Conservation (phyloP, 2,329 filamentous ascomycete genomes). For the Alternaria panax region DNA sequence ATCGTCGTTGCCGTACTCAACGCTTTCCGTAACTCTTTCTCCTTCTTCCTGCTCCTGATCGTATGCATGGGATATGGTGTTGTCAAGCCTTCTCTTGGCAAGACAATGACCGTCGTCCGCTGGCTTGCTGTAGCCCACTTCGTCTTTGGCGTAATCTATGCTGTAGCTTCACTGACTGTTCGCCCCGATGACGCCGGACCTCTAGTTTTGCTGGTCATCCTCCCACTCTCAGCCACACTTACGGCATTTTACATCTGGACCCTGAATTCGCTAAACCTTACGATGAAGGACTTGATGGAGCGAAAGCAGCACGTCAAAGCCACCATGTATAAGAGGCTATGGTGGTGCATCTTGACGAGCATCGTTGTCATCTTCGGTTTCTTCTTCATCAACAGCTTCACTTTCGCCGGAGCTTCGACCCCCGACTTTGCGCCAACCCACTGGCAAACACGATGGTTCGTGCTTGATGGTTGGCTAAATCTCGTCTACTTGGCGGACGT, state of each 20-base stretch:
- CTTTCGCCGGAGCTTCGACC: slow-evolving; percentile 83
- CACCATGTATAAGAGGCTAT: slow-evolving; percentile 95
- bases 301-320: slow-evolving; percentile 94
- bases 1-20: slow-evolving; percentile 92
- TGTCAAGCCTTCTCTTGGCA: slow-evolving; percentile 89
- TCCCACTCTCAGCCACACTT: slow-evolving; percentile 88
- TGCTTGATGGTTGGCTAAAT: slow-evolving; percentile 97
- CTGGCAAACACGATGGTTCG: slow-evolving; percentile 97
- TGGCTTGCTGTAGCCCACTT: slow-evolving; percentile 93
- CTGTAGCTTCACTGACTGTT: slow-evolving; percentile 85
- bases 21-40: slow-evolving; percentile 94
- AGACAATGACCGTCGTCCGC: slow-evolving; percentile 92
- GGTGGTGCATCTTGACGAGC: slow-evolving; percentile 94
- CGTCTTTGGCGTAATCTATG: slow-evolving; percentile 91
- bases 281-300: slow-evolving; percentile 94
- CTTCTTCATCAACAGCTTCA: slow-evolving; percentile 98
- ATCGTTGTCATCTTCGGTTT: slow-evolving; percentile 97
- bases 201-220: slow-evolving; percentile 88
- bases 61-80: slow-evolving; percentile 99
- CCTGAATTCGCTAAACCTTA: slow-evolving; percentile 90
- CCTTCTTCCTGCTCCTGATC: slow-evolving; percentile 96
- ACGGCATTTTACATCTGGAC: slow-evolving; percentile 99
- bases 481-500: slow-evolving; percentile 95
- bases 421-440: slow-evolving; percentile 94
- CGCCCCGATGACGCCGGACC: slow-evolving; percentile 89